phyloP scores from a whole-genome alignment of 1,284 basidiomycete genomes.

The Prillingera fragicola region DNA sequence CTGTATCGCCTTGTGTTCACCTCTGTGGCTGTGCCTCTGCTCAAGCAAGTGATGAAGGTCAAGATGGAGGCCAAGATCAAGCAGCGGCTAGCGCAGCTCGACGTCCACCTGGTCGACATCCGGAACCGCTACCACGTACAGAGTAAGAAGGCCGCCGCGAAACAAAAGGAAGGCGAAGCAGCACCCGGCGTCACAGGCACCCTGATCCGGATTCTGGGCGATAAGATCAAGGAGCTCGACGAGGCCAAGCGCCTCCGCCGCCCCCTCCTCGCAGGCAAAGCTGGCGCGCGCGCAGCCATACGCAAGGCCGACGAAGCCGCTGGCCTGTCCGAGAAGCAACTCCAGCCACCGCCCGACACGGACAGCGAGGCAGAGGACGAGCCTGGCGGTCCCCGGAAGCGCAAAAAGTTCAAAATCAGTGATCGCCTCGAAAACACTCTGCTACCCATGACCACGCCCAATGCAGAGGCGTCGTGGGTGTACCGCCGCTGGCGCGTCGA shows the following conservation, averaged over 20 bases:
- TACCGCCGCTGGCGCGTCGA: slow-evolving; percentile 6
- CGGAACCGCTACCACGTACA: not conserved
- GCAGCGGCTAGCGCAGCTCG: not conserved
- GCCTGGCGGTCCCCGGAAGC: not conserved
- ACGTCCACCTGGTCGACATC: slow-evolving; percentile 1
- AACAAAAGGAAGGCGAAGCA: not conserved
- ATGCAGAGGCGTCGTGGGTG: slow-evolving; percentile 1
- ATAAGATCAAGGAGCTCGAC: not conserved
- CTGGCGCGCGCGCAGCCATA: no score
- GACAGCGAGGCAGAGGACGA: no score
- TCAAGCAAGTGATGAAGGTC: slow-evolving; percentile 1
- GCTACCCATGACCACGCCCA: slow-evolving; percentile 1
- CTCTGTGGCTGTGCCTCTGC: slow-evolving; percentile 2
- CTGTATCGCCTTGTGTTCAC: slow-evolving; percentile 3
- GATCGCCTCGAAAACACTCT: slow-evolving; percentile 8
- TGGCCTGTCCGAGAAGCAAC: no score
- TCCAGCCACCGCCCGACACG: no score
- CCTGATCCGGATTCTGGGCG: not conserved
- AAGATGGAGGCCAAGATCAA: not conserved
- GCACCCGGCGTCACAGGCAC: not conserved
- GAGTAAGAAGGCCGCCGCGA: not conserved
- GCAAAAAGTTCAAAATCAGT: slow-evolving; percentile 4
- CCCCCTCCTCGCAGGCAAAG: no score
- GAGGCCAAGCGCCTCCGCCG: not conserved
- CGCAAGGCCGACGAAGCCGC: no score